Evolutionary conservation across 1,139 yeast species (phyloP).

Genomic region (Scheffersomyces illinoinensis): DNA sequence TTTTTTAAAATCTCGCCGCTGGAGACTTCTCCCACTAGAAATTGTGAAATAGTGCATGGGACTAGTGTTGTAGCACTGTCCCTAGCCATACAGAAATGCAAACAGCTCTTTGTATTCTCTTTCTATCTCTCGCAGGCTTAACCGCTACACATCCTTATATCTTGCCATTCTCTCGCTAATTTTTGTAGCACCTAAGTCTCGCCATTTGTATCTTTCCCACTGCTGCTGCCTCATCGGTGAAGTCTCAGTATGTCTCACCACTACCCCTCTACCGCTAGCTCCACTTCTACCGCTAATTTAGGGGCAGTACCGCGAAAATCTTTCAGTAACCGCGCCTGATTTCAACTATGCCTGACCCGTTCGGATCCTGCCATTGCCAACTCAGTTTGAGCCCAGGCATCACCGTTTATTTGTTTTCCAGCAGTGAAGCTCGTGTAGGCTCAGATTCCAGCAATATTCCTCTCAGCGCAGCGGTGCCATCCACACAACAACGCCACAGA

Average conservation of each 20-base stretch:
- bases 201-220: not conserved
- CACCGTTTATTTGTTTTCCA: not conserved
- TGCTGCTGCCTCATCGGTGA: not conserved
- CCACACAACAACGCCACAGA: not conserved
- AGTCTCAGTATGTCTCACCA: not conserved
- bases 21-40: too few species aligned
- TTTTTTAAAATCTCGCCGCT: too few species aligned
- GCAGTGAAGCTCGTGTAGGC: not conserved
- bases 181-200: not conserved
- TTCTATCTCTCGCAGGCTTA: too few species aligned
- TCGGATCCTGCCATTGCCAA: not conserved
- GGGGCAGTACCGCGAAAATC: not conserved
- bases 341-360: not conserved
- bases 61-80: too few species aligned
- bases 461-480: not conserved
- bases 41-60: too few species aligned
- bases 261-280: not conserved
- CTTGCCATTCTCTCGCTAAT: not conserved
- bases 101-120: too few species aligned
- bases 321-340: not conserved
- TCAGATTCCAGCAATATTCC: not conserved
- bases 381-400: not conserved
- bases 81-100: too few species aligned
- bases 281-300: not conserved
- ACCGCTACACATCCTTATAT: too few species aligned